Evolutionary conservation across 108 stramenopile species (phyloP), one percentile per base, ranked within the genome.

Genomic region (Chaetoceros muelleri): DNA sequence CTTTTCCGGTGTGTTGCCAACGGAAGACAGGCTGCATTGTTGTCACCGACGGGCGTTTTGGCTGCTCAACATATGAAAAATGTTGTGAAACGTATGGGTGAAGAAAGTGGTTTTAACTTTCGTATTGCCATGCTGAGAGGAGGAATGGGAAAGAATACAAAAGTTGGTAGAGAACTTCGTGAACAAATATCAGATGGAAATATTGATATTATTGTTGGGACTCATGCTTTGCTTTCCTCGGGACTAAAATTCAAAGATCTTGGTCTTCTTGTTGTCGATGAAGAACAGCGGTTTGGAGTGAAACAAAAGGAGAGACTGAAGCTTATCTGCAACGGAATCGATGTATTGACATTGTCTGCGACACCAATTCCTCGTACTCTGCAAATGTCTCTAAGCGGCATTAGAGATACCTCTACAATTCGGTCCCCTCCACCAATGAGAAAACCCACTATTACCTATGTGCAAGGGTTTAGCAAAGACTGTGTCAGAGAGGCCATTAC

Each of bases 271-370:
- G 92, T 87, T 0, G 81, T 98, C 34, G 97, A 98, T 53, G 97
- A 98, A 67, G 97, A 98, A 68, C 97, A 98, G 64, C 76, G 95
- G 23, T 96, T 98, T 74, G 97, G 97, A 19, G 97, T 98, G 19
- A 79, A 85, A 48, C 97, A 98, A 61, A 96, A 96, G 75, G 97
- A 96, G 59, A 73, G 87, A 46, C 72, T 98, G 29, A 96, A 96
- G 64, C 65, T 89, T 0, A 79, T 93, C 47, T 77, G 74, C 54
- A 85, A 73, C 50, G 90, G 87, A 30, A 74, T 94, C 31, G 96
- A 97, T 68, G 94, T 97, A 0, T 72, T 97, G 28, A 98, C 96
- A 5, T 70, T 98, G 2, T 78, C 79, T 53, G 96, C 96, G 27
- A 98, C 96, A 46, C 96, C 96, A 0, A 98, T 98, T 52, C 96